Percentiles rank a stretch among this genome's conserved stretches.
Conservation (phyloP, 2,329 filamentous ascomycete species). For the Penicillium sp. region DNA sequence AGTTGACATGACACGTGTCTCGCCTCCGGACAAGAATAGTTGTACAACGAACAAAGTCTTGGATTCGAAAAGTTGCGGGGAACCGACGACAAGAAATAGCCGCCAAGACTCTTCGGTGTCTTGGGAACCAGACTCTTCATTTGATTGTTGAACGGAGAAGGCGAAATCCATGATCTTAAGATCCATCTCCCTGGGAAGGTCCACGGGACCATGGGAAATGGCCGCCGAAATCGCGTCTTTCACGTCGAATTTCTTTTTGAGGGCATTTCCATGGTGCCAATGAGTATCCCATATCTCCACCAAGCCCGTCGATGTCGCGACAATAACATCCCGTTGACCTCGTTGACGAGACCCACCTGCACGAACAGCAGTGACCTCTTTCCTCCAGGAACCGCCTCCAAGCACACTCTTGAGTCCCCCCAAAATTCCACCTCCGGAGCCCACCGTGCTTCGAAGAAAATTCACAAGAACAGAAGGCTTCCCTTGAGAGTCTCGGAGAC, state of each 20-base stretch:
- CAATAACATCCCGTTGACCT: conserved; percentile 80
- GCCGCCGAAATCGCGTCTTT: conserved; percentile 62
- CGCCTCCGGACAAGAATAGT: conserved; percentile 57
- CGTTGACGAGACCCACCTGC: conserved; percentile 69
- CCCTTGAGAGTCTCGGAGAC: conserved; percentile 80
- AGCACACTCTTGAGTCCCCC: conserved; percentile 78
- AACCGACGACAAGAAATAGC: conserved; percentile 60
- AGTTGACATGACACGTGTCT: conserved; percentile 60
- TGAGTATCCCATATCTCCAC: conserved; percentile 86
- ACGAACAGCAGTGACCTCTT: conserved; percentile 76
- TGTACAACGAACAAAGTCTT: conserved; percentile 75
- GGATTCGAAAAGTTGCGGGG: conserved; percentile 49
- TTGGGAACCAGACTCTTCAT: conserved; percentile 46
- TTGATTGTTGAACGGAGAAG: conserved; percentile 45
- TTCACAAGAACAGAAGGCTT: conserved; percentile 76
- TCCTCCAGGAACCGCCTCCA: conserved; percentile 66
- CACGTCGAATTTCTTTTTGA: conserved; percentile 69
- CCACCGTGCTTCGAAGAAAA: conserved; percentile 65
- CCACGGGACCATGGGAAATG: conserved; percentile 57
- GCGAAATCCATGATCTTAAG: conserved; percentile 79
- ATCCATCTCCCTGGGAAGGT: conserved; percentile 54
- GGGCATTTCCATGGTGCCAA: conserved; percentile 77
- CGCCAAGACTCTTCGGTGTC: conserved; percentile 49
- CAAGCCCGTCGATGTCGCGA: conserved; percentile 72
- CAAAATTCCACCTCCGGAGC: conserved; percentile 66